Percentiles rank a stretch among this genome's conserved stretches.
Evolutionary conservation across 331 rosid species (phyloP).

Genomic region (Arachis monticola): DNA sequence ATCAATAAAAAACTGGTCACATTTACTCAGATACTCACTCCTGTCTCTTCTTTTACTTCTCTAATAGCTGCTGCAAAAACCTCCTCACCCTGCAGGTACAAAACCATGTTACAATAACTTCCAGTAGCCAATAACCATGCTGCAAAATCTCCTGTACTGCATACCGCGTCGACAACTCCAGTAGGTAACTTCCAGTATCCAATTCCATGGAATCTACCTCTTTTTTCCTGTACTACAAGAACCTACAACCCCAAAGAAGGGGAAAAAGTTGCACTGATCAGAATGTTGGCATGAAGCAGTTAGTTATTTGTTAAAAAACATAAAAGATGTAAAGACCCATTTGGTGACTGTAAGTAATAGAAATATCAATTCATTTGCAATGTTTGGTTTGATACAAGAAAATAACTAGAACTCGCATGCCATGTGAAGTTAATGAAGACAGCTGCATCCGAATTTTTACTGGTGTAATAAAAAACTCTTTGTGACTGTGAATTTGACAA

Average conservation of each 20-base stretch:
- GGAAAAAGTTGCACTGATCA: neutral
- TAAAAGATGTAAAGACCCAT: too few species aligned
- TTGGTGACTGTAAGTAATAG: too few species aligned
- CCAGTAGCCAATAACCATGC: neutral
- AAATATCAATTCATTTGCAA: too few species aligned
- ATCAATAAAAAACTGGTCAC: slow-evolving; percentile 3
- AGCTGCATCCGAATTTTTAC: too few species aligned
- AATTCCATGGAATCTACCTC: slow-evolving; percentile 61
- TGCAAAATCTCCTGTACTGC: neutral
- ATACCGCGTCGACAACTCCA: slow-evolving; percentile 69
- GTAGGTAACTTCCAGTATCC: slow-evolving; percentile 87
- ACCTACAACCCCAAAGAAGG: slow-evolving; percentile 39
- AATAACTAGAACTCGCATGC: too few species aligned
- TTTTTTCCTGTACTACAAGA: slow-evolving; percentile 77
- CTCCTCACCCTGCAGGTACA: slow-evolving; percentile 68
- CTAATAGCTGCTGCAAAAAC: slow-evolving; percentile 59
- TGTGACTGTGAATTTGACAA: neutral
- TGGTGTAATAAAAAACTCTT: neutral
- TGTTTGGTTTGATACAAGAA: too few species aligned
- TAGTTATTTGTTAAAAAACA: slow-evolving; percentile 9
- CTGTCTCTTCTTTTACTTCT: slow-evolving; percentile 90
- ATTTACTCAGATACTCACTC: slow-evolving; percentile 57
- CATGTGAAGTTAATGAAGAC: too few species aligned
- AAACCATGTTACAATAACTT: slow-evolving; percentile 30
- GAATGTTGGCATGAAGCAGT: slow-evolving; percentile 11